These are phyloP conservation scores for Phytomonas sp. DNA, from an alignment of 208 protist genomes.

Conservation along the genomic window DNA sequence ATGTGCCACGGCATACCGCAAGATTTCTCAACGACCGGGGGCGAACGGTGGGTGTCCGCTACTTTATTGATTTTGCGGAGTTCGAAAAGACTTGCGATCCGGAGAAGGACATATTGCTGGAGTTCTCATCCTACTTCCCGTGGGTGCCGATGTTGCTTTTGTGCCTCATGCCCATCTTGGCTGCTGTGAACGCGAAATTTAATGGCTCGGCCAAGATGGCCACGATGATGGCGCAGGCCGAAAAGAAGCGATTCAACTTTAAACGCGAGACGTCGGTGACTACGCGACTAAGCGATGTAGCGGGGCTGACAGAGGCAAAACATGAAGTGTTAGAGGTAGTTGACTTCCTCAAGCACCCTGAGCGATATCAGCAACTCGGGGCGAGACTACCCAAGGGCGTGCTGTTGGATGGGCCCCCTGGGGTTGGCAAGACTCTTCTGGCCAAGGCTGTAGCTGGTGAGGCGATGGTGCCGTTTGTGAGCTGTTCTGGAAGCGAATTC, in stretches of 20 bases:
- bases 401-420: constrained; percentile 93
- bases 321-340: constrained; percentile 90
- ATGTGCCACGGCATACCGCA: constrained; percentile 39
- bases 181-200: constrained; percentile 35
- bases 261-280: constrained; percentile 51
- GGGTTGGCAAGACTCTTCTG: constrained; percentile 93
- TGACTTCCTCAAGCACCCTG: constrained; percentile 91
- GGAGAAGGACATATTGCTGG: constrained; percentile 50
- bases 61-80: constrained; percentile 60
- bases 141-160: constrained; percentile 74
- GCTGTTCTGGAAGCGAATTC: constrained; percentile 91
- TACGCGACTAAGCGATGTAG: constrained; percentile 71
- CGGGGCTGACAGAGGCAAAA: constrained; percentile 80
- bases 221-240: constrained; percentile 22
- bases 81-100: constrained; percentile 56
- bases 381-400: constrained; percentile 95
- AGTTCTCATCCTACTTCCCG: constrained; percentile 53
- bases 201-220: constrained; percentile 32
- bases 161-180: constrained; percentile 55
- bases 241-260: constrained; percentile 65
- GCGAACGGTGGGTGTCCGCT: constrained; percentile 38
- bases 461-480: constrained; percentile 94
- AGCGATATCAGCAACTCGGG: constrained; percentile 90
- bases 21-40: constrained; percentile 47
- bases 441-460: constrained; percentile 84